These are phyloP conservation scores for Vanrija sp. DNA, from an alignment of 1,284 basidiomycete genomes.

Conservation along the genomic window DNA sequence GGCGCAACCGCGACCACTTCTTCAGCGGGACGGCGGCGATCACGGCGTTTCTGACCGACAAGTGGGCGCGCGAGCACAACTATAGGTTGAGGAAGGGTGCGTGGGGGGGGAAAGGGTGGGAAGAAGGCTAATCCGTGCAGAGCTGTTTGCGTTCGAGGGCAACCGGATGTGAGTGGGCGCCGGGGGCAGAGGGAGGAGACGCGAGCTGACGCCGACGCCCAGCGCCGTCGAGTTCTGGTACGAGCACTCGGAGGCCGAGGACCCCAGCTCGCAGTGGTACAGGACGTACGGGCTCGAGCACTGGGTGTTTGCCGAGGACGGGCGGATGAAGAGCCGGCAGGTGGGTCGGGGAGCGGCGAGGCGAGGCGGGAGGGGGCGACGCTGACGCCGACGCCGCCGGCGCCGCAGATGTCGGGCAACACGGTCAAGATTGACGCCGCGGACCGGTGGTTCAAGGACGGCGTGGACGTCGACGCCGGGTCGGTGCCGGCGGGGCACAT, in stretches of 20 bases:
- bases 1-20: slow-evolving; percentile 61
- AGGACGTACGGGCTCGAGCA: slow-evolving; percentile 61
- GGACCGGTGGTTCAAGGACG: slow-evolving; percentile 59
- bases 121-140: slow-evolving; percentile 19
- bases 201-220: background rate
- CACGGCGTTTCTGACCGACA: slow-evolving; percentile 55
- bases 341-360: slow-evolving; percentile 14
- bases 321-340: slow-evolving; percentile 54
- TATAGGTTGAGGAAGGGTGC: slow-evolving; percentile 53
- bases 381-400: too few relatives aligned
- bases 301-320: slow-evolving; percentile 57
- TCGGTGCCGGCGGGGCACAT: background rate
- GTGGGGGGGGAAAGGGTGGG: too few relatives aligned
- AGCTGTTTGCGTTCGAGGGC: slow-evolving; percentile 58
- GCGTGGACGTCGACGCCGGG: slow-evolving; percentile 34
- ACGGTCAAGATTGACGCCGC: slow-evolving; percentile 55
- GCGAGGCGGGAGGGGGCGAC: too few relatives aligned
- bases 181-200: slow-evolving; percentile 37
- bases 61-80: slow-evolving; percentile 57
- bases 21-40: slow-evolving; percentile 54
- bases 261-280: slow-evolving; percentile 52
- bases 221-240: slow-evolving; percentile 58
- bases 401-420: slow-evolving; percentile 57
- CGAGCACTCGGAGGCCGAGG: slow-evolving; percentile 51
- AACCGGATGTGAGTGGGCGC: slow-evolving; percentile 57